phyloP scores from a whole-genome alignment of 768 basidiomycete genomes.

The Panellus pusillus region DNA sequence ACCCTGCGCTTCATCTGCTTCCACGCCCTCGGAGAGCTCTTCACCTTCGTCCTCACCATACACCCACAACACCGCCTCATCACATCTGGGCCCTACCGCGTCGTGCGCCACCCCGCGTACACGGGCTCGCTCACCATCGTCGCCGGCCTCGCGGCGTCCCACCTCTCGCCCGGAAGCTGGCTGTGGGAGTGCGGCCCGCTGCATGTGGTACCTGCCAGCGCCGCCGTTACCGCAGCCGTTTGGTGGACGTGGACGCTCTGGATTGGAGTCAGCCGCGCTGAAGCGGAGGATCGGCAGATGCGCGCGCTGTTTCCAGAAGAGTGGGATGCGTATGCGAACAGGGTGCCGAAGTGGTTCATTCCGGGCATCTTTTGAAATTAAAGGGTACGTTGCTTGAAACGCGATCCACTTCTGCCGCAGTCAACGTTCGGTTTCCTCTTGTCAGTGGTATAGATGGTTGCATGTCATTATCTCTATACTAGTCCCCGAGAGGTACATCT shows the following conservation, averaged over 20 bases:
- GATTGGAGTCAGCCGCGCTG: conserved; percentile 47
- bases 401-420: too few species aligned
- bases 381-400: neutral
- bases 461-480: too few species aligned
- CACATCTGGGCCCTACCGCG: conserved; percentile 48
- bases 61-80: conserved; percentile 52
- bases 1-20: conserved; percentile 46
- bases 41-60: conserved; percentile 61
- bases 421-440: too few species aligned
- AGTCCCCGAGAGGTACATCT: too few species aligned
- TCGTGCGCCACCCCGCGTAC: conserved; percentile 58
- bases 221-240: conserved; percentile 32
- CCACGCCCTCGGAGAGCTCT: conserved; percentile 50
- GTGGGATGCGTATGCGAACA: conserved; percentile 48
- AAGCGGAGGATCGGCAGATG: conserved; percentile 54
- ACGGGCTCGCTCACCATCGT: conserved; percentile 53
- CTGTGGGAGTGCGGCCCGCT: conserved; percentile 43
- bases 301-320: conserved; percentile 42
- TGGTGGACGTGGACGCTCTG: conserved; percentile 55
- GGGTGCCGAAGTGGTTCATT: conserved; percentile 51
- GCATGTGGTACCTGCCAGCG: conserved; percentile 23
- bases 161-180: conserved; percentile 49
- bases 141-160: conserved; percentile 45
- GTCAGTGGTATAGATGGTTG: too few species aligned
- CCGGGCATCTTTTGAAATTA: conserved; percentile 43